phyloP scores from a whole-genome alignment of 306 rosid genomes.

The Sophora flavescens region DNA sequence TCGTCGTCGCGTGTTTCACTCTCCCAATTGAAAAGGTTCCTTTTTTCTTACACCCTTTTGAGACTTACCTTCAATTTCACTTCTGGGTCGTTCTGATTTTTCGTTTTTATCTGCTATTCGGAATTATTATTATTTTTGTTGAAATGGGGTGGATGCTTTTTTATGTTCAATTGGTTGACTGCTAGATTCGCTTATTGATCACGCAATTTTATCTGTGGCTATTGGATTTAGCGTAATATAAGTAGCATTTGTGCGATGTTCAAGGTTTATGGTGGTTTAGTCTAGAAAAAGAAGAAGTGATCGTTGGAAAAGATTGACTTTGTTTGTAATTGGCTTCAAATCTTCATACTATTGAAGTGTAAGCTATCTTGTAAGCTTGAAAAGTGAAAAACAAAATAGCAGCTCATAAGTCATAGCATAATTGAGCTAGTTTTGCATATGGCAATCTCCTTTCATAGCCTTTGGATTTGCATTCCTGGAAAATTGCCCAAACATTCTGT shows the following conservation, averaged over 20 bases:
- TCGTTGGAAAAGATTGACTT: not conserved
- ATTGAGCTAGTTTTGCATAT: not conserved
- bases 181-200: too few species aligned
- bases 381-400: not conserved
- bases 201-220: too few species aligned
- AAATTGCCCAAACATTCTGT: not conserved
- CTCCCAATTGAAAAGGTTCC: constrained; percentile 89
- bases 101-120: not conserved
- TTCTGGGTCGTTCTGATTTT: constrained; percentile 12
- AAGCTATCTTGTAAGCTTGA: not conserved
- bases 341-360: not conserved
- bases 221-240: too few species aligned
- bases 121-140: not conserved
- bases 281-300: not conserved
- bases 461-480: constrained; percentile 25
- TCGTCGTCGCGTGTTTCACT: constrained; percentile 71
- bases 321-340: constrained; percentile 2
- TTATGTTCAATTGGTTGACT: too few species aligned
- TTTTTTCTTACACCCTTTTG: constrained; percentile 22
- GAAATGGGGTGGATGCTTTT: too few species aligned
- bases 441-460: not conserved
- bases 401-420: not conserved
- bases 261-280: not conserved
- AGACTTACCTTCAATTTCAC: not conserved
- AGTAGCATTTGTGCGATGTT: too few species aligned